Percentiles rank a stretch among this genome's conserved stretches.
Evolutionary conservation across 495 filamentous ascomycete genomes (phyloP).

Genomic region (Apiosordaria backusii): DNA sequence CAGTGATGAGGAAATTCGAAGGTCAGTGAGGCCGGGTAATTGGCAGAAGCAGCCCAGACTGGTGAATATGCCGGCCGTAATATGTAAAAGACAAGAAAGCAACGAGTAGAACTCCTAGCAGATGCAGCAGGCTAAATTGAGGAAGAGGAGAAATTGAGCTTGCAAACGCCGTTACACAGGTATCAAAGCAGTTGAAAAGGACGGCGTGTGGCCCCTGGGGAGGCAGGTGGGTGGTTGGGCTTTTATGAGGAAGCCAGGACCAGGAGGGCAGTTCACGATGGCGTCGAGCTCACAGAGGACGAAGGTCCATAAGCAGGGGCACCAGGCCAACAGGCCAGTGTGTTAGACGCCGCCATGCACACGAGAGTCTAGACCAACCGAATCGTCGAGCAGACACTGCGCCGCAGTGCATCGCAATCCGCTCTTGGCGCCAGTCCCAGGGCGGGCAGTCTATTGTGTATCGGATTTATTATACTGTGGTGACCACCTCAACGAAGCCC

Average conservation of each 20-base stretch:
- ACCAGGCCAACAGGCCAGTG: neutral
- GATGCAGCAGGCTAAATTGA: neutral
- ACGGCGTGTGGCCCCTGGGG: neutral
- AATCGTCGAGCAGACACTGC: neutral
- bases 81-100: neutral
- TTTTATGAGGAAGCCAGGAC: neutral
- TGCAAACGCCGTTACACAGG: neutral
- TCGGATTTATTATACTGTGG: neutral
- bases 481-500: neutral
- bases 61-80: neutral
- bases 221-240: neutral
- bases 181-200: neutral
- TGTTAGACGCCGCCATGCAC: neutral
- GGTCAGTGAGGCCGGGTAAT: neutral
- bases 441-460: neutral
- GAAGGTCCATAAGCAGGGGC: constrained; percentile 2
- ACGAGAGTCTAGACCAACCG: constrained; percentile 1
- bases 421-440: constrained; percentile 1
- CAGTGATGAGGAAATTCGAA: neutral
- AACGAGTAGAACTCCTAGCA: neutral
- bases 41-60: neutral
- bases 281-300: neutral
- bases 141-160: neutral
- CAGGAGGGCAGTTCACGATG: neutral
- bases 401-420: constrained; percentile 3